Evolutionary conservation across 176 grass and related monocot genomes (phyloP), one percentile per base, ranked within the genome.

Genomic region (Cenchrus americanus): DNA sequence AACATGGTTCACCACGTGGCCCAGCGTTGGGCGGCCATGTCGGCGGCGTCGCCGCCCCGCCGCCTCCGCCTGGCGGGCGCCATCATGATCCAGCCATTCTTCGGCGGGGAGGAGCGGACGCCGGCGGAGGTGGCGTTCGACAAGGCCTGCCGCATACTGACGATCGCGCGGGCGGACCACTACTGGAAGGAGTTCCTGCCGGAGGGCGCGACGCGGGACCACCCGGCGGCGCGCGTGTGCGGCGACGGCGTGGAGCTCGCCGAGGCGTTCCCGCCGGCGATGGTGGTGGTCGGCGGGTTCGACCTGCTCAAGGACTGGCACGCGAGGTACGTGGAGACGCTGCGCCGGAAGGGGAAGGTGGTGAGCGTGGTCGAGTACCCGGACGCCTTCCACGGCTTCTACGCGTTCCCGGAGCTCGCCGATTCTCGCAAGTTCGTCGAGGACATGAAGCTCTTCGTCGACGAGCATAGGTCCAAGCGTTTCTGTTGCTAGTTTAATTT

Each of bases 111-210:
- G 89, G 95, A 88, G 86, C 26, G 86, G 10, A 97, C 95, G 1
- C 75, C 85, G 5, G 27, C 95, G 1, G 95, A 94, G 88, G 68
- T 91, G 7, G 82, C 94, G 7, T 79, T 94, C 32, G 30, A 49
- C 53, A 37, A 37, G 86, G 84, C 9, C 47, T 23, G 0, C 84
- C 88, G 22, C 92, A 37, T 37, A 37, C 34, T 37, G 34, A 37
- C 95, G 24, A 68, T 97, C 52, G 95, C 94, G 52, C 86, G 75
- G 11, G 1, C 79, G 14, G 11, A 75, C 1, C 86, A 85, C 57
- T 90, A 98, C 87, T 98, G 95, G 95, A 54, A 93, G 65, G 95
- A 86, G 46, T 97, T 97, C 87, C 86, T 97, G 37, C 95, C 95
- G 9, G 78, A 84, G 7, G 90, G 88, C n/a, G 70, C 0, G 84